phyloP scores from a whole-genome alignment of 2,329 filamentous ascomycete genomes.

The Cryphonectria naterciae region DNA sequence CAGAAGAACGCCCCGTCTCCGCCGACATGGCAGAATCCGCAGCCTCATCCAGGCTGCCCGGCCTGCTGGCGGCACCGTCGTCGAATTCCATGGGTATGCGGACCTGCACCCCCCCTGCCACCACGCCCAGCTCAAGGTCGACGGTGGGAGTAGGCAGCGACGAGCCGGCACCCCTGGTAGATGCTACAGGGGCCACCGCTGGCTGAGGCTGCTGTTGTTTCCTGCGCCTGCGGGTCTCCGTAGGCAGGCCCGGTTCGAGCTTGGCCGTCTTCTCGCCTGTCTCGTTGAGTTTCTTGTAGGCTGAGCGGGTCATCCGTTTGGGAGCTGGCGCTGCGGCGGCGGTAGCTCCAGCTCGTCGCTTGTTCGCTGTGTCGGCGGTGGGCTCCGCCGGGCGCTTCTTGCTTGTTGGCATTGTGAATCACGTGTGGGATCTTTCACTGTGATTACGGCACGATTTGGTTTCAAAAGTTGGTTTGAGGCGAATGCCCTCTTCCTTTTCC shows the following conservation, averaged over 20 bases:
- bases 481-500: neutral
- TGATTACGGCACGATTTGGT: neutral
- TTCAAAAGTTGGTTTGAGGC: neutral
- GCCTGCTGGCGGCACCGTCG: neutral
- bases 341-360: neutral
- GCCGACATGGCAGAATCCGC: neutral
- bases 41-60: neutral
- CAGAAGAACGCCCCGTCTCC: neutral
- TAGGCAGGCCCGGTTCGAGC: conserved; percentile 21
- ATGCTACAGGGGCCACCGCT: neutral
- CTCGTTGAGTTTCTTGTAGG: conserved; percentile 14
- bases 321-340: neutral
- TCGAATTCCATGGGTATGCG: neutral
- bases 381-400: conserved; percentile 18
- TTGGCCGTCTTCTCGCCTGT: neutral
- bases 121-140: neutral
- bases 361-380: neutral
- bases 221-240: neutral
- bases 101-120: neutral
- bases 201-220: neutral
- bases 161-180: neutral
- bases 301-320: conserved; percentile 17
- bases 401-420: neutral
- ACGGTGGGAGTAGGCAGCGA: neutral
- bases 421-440: neutral